A percentile compares a stretch with the other conserved stretches of the same genome.
phyloP scores from a whole-genome alignment of 2,329 filamentous ascomycete species.

The Fonsecaea erecta region DNA sequence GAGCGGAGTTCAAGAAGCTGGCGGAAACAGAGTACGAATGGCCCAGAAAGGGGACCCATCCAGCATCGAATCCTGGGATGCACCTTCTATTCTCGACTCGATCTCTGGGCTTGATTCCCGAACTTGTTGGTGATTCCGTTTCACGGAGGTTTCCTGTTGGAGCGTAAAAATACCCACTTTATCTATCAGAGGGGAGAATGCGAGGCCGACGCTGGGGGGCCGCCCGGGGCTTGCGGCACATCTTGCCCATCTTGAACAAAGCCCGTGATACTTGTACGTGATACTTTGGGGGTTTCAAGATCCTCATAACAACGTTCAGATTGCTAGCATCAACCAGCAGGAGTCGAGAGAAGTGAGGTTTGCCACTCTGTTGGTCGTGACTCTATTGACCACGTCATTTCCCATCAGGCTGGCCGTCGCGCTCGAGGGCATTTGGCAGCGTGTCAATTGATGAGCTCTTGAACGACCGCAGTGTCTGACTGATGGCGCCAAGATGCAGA shows the following conservation, averaged over 20 bases:
- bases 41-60: background rate
- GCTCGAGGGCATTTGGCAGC: background rate
- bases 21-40: background rate
- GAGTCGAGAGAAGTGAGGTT: background rate
- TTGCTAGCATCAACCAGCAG: background rate
- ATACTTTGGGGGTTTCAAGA: background rate
- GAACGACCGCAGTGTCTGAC: background rate
- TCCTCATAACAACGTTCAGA: background rate
- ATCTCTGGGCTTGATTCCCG: background rate
- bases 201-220: background rate
- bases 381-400: background rate
- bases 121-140: background rate
- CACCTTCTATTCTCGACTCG: background rate
- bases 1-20: background rate
- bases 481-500: conserved; percentile 9
- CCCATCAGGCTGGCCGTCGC: background rate
- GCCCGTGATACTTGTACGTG: conserved; percentile 3
- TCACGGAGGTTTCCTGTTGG: background rate
- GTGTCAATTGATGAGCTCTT: background rate
- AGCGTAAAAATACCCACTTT: background rate
- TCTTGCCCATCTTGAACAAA: background rate
- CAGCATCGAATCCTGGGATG: background rate
- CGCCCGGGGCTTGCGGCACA: conserved; percentile 2
- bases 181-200: background rate
- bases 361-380: background rate